Conservation (phyloP, 176 grass and related monocot genomes). For the Cenchrus purpureus region DNA sequence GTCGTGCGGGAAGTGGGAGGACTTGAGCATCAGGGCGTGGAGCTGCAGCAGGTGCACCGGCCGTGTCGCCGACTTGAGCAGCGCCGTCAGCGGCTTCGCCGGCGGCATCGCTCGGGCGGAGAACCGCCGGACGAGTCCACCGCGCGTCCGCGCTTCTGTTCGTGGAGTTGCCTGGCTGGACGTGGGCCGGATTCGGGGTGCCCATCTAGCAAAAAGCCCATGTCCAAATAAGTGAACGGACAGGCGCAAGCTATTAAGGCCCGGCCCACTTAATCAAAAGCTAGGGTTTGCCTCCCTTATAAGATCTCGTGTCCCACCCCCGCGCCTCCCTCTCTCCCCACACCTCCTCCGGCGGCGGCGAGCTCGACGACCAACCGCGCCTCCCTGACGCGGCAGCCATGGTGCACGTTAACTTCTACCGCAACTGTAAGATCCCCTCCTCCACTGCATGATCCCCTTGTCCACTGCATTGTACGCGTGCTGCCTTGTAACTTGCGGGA, state of each 20-base stretch:
- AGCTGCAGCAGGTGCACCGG: slow-evolving; percentile 45
- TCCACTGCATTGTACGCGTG: neutral
- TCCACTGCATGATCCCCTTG: neutral
- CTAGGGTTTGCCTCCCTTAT: slow-evolving; percentile 43
- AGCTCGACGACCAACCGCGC: slow-evolving; percentile 4
- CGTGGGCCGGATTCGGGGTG: neutral
- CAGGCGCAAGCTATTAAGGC: neutral
- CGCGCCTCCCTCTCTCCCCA: neutral
- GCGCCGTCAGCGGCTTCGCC: slow-evolving; percentile 35
- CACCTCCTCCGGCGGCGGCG: slow-evolving; percentile 28
- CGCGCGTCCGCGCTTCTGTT: neutral
- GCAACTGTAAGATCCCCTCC: slow-evolving; percentile 59
- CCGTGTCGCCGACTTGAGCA: slow-evolving; percentile 48
- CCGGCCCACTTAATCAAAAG: neutral
- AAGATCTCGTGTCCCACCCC: neutral
- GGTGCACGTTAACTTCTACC: slow-evolving; percentile 82
- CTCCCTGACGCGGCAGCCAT: slow-evolving; percentile 44
- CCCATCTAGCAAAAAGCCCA: neutral
- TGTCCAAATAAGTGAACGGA: neutral
- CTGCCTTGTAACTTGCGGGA: neutral
- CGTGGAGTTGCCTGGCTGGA: too few relatives aligned
- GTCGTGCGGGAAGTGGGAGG: slow-evolving; percentile 52
- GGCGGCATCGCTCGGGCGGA: slow-evolving; percentile 19
- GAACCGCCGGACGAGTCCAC: too few relatives aligned
- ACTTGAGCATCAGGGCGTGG: slow-evolving; percentile 60